These are phyloP conservation scores for Thalassiosira exigua DNA, from an alignment of 352 stramenopile genomes.

Conservation along the genomic window DNA sequence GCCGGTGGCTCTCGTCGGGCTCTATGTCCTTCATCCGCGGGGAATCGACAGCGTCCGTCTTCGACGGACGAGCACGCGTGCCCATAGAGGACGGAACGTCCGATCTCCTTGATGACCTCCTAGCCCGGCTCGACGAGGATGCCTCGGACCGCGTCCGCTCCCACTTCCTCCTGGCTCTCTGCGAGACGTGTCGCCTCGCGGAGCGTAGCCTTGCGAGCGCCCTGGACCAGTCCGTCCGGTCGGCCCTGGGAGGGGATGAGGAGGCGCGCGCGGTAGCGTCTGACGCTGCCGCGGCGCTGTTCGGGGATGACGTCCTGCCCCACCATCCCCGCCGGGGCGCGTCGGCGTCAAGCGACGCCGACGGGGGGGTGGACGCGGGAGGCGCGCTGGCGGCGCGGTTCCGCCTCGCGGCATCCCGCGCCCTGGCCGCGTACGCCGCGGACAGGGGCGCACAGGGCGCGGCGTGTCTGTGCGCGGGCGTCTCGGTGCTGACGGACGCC, in stretches of 20 bases:
- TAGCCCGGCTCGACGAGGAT: constrained; percentile 49
- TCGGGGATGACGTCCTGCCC: constrained; percentile 27
- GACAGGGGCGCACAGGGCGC: constrained; percentile 61
- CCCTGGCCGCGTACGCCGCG: constrained; percentile 68
- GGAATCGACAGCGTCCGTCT: constrained; percentile 3
- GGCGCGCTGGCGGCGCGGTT: constrained; percentile 63
- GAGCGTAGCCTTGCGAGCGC: constrained; percentile 70
- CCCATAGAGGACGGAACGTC: background rate
- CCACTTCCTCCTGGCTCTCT: constrained; percentile 68
- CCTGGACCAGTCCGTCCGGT: constrained; percentile 78
- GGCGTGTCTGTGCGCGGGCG: constrained; percentile 45
- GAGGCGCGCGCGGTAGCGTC: constrained; percentile 45
- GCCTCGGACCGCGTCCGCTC: constrained; percentile 44
- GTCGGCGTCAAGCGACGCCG: no score
- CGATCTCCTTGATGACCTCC: constrained; percentile 7
- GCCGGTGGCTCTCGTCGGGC: background rate
- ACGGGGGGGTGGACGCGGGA: constrained; percentile 47
- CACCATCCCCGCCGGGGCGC: constrained; percentile 54
- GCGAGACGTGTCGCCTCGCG: constrained; percentile 77
- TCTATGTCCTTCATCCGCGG: constrained; percentile 12
- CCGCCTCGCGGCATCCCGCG: constrained; percentile 64
- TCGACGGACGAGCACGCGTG: background rate
- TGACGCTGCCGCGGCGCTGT: constrained; percentile 47
- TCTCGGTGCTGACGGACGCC: constrained; percentile 49
- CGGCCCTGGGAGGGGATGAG: constrained; percentile 50